Conservation (phyloP, 75 land plant species). For the Adiantum capillusveneris region DNA sequence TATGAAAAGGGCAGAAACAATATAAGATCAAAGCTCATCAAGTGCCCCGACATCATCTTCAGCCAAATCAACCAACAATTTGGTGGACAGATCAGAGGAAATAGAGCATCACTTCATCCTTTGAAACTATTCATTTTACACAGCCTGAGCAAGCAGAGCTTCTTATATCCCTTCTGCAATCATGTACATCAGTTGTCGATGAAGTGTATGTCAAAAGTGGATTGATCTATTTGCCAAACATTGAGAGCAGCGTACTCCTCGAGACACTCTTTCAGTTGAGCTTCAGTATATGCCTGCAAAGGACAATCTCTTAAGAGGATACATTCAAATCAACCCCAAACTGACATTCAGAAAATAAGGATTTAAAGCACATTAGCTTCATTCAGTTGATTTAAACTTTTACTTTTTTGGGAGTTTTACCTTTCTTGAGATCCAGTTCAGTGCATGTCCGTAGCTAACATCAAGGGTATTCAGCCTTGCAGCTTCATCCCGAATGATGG, state of each 20-base stretch:
- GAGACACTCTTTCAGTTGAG: constrained; percentile 87
- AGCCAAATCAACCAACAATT: too few relatives aligned
- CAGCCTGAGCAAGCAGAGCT: too few relatives aligned
- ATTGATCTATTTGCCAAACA: constrained; percentile 95
- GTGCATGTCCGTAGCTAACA: constrained; percentile 73
- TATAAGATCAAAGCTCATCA: too few relatives aligned
- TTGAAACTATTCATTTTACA: too few relatives aligned
- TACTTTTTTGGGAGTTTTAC: too few relatives aligned
- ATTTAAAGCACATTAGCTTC: neutral
- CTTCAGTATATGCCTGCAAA: constrained; percentile 86
- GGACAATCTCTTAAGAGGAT: too few relatives aligned
- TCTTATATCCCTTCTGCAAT: too few relatives aligned
- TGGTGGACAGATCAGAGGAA: too few relatives aligned
- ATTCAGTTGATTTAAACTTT: neutral
- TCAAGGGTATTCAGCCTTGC: constrained; percentile 57
- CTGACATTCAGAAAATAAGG: neutral
- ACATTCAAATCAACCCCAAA: too few relatives aligned
- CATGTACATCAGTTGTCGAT: constrained; percentile 88
- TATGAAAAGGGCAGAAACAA: too few relatives aligned
- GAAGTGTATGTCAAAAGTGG: constrained; percentile 80
- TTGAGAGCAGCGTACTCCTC: constrained; percentile 97
- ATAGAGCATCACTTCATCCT: too few relatives aligned
- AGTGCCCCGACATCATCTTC: too few relatives aligned
- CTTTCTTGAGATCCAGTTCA: constrained; percentile 93
- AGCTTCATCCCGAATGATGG: constrained; percentile 92